These are phyloP conservation scores for Coccinonectria pachysandricola DNA, from an alignment of 2,329 filamentous ascomycete genomes.

Conservation along the genomic window DNA sequence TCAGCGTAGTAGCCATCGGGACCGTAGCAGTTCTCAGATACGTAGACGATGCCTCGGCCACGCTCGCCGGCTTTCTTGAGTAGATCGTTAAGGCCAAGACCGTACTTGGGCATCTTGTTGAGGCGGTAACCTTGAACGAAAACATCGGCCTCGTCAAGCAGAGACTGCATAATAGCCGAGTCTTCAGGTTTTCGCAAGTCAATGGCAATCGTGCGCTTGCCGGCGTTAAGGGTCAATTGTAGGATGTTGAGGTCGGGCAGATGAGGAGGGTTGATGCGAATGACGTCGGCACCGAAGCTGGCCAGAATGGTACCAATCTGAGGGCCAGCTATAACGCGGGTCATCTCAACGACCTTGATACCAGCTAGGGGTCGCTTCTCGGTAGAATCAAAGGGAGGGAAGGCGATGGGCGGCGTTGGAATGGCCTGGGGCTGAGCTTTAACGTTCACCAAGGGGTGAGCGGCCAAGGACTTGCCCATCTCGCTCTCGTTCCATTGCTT, in stretches of 20 bases:
- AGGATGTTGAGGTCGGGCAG: conserved; percentile 56
- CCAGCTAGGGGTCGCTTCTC: conserved; percentile 31
- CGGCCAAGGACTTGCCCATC: conserved; percentile 7
- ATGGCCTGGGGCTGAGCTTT: conserved; percentile 23
- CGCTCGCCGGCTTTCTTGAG: conserved; percentile 33
- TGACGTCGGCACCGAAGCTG: conserved; percentile 60
- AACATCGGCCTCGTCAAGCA: conserved; percentile 49
- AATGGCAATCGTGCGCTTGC: conserved; percentile 53
- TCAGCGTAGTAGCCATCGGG: conserved; percentile 42
- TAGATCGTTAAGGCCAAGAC: conserved; percentile 31
- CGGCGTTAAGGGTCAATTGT: conserved; percentile 56
- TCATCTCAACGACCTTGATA: conserved; percentile 55
- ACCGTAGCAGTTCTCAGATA: conserved; percentile 59
- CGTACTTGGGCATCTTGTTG: conserved; percentile 30
- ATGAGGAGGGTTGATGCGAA: conserved; percentile 55
- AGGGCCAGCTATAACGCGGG: conserved; percentile 62
- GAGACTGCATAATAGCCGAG: conserved; percentile 39
- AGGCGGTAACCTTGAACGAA: conserved; percentile 43
- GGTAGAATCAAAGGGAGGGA: conserved; percentile 13
- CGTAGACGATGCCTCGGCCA: conserved; percentile 37
- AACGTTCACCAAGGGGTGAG: conserved; percentile 26
- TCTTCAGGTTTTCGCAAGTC: conserved; percentile 44
- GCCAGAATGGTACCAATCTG: conserved; percentile 56
- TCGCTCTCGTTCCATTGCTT: conserved; percentile 18
- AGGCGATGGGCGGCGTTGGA: conserved; percentile 22